phyloP scores from a whole-genome alignment of 164 flowering plant species.

The Brasenia schreberi region DNA sequence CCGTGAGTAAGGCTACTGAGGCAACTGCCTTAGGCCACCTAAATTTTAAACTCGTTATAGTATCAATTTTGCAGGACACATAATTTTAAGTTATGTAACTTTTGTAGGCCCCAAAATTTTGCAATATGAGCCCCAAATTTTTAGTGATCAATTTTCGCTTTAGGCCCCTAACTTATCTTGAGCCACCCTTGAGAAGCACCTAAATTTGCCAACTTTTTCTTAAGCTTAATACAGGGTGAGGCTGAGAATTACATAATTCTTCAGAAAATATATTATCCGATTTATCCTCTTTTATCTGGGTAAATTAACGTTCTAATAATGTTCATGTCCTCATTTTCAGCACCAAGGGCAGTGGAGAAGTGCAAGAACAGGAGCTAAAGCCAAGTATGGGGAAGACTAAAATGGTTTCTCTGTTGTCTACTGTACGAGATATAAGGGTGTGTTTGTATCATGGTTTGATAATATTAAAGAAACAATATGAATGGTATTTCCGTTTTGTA shows the following conservation, averaged over 20 bases:
- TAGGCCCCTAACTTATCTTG: neutral
- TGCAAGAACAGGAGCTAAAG: slow-evolving; percentile 59
- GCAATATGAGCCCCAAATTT: too few species aligned
- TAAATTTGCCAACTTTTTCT: neutral
- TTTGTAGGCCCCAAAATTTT: neutral
- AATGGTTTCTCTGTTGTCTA: neutral
- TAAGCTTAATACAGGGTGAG: neutral
- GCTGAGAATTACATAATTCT: neutral
- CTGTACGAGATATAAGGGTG: neutral
- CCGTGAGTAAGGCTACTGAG: too few species aligned
- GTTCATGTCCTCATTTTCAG: slow-evolving; percentile 19
- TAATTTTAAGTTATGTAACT: neutral
- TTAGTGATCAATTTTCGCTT: too few species aligned
- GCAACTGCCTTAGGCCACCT: too few species aligned
- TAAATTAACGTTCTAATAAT: neutral
- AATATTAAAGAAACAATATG: neutral
- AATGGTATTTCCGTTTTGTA: neutral
- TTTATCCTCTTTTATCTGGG: neutral
- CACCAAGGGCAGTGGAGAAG: slow-evolving; percentile 66
- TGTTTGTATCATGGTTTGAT: slow-evolving; percentile 3
- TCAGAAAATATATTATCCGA: neutral
- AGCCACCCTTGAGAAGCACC: neutral
- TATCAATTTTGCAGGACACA: too few species aligned
- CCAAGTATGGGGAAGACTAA: neutral
- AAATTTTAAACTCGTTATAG: too few species aligned